Base-by-base conservation (phyloP, 2,329 filamentous ascomycete genomes). In the Coniochaeta sp. region DNA sequence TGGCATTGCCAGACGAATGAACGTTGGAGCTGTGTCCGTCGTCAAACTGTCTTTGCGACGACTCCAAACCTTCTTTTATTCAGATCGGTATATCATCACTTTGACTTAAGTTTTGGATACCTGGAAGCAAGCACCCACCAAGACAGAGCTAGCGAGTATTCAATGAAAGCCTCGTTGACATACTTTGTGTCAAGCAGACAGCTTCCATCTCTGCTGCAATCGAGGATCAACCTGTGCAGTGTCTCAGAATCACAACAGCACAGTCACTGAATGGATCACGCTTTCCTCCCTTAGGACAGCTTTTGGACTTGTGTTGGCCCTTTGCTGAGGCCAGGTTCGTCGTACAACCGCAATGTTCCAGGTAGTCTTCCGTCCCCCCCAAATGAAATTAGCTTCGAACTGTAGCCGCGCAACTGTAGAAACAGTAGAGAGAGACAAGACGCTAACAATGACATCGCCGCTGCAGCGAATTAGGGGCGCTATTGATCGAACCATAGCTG, bases 401-500 rank as follows among this genome's bases (percentile, higher is more conserved):
- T 12, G 8, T 17, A 26, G 52, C 16, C 16, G n/a, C 38, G 5
- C 4, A 54, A 33, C 24, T 14, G 34, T 14, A 36, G 34, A 14
- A 36, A 12, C 7, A 33, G 59, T 56, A 55, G 19, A 22, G 19
- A 12, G 11, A 11, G 38, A 9, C 3, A 60, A 61, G 34, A 62
- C 50, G 44, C 54, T 58, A 24, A 19, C 33, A 19, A 43, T 56
- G 26, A 58, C 24, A 54, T 55, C 47, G 43, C 19, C 59, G 31
- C 60, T 60, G 58, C 71, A 95, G 89, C 85, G 90, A 79, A 80
- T 96, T 67, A 90, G 91, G 77, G 90, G 89, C 69, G 89, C 89
- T 62, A 91, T 96, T 72, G 90, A 96, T 72, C 87, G 87, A 68
- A 89, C 89, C 69, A 95, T 97, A 69, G 90, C 91, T 69, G 91